Evolutionary conservation across 2,329 filamentous ascomycete genomes (phyloP).

Genomic region (Dryadomyces quercivorus): DNA sequence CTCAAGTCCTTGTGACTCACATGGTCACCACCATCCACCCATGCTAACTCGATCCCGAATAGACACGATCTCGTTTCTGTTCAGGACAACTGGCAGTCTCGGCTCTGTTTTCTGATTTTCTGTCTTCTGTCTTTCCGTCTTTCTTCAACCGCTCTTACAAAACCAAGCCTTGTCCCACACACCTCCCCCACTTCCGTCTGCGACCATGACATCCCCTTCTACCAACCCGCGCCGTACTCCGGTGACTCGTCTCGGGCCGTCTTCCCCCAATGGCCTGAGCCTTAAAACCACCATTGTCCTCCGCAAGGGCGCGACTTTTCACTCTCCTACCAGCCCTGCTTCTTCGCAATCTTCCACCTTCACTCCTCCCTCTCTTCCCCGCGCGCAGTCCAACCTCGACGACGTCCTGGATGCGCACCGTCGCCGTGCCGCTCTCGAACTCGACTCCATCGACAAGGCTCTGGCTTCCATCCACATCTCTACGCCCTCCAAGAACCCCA

Average conservation of each 20-base stretch:
- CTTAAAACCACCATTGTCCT: constrained; percentile 47
- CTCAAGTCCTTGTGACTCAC: constrained; percentile 1
- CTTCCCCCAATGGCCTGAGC: constrained; percentile 27
- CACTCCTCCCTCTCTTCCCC: constrained; percentile 42
- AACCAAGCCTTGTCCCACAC: background rate
- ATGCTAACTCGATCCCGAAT: background rate
- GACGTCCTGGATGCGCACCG: constrained; percentile 59
- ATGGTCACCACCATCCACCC: background rate
- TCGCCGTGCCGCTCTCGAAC: constrained; percentile 54
- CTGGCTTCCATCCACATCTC: constrained; percentile 23
- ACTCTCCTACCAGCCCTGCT: constrained; percentile 34
- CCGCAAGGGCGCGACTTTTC: constrained; percentile 59
- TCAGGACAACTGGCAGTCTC: constrained; percentile 8
- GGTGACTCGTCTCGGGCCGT: constrained; percentile 28
- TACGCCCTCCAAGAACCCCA: background rate
- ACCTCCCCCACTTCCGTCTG: background rate
- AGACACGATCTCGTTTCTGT: constrained; percentile 7
- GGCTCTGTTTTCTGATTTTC: background rate
- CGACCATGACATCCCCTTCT: constrained; percentile 11
- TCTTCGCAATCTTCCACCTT: constrained; percentile 23
- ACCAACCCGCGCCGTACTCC: constrained; percentile 27
- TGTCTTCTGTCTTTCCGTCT: background rate
- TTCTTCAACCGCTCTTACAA: background rate
- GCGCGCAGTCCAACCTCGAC: constrained; percentile 58
- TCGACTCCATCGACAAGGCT: constrained; percentile 50